phyloP scores from a whole-genome alignment of 164 flowering plant species.

The Aristolochia fimbriata region DNA sequence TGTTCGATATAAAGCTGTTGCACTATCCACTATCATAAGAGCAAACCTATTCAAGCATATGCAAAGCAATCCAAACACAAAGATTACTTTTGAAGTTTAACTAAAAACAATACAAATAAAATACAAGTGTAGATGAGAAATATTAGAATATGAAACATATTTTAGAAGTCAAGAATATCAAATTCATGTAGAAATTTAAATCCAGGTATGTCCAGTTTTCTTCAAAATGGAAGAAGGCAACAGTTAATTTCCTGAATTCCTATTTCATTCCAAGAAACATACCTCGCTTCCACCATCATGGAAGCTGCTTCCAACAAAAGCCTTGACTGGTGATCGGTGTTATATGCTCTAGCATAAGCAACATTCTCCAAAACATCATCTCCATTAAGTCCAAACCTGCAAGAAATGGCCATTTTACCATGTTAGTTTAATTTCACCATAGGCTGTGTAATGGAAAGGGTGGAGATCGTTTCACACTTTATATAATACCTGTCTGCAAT shows the following conservation, averaged over 20 bases:
- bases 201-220: too few species aligned
- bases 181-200: too few species aligned
- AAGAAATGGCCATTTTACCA: slow-evolving; percentile 7
- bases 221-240: too few species aligned
- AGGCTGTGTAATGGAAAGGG: not conserved
- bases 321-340: slow-evolving; percentile 96
- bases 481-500: slow-evolving; percentile 82
- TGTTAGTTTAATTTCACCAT: not conserved
- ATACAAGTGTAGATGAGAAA: not conserved
- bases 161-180: too few species aligned
- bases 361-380: slow-evolving; percentile 95
- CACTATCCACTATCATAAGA: slow-evolving; percentile 87
- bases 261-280: slow-evolving; percentile 18
- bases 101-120: not conserved
- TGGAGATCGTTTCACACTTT: not conserved
- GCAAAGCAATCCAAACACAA: not conserved
- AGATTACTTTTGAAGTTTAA: not conserved
- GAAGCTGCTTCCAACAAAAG: slow-evolving; percentile 97
- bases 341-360: slow-evolving; percentile 98
- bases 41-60: slow-evolving; percentile 50
- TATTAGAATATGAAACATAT: too few species aligned
- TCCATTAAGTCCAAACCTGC: slow-evolving; percentile 89
- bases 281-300: slow-evolving; percentile 99
- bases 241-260: not conserved
- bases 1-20: slow-evolving; percentile 88